These are phyloP conservation scores for Sarocladium brachiariae DNA, from an alignment of 2,329 filamentous ascomycete species.

Conservation along the genomic window DNA sequence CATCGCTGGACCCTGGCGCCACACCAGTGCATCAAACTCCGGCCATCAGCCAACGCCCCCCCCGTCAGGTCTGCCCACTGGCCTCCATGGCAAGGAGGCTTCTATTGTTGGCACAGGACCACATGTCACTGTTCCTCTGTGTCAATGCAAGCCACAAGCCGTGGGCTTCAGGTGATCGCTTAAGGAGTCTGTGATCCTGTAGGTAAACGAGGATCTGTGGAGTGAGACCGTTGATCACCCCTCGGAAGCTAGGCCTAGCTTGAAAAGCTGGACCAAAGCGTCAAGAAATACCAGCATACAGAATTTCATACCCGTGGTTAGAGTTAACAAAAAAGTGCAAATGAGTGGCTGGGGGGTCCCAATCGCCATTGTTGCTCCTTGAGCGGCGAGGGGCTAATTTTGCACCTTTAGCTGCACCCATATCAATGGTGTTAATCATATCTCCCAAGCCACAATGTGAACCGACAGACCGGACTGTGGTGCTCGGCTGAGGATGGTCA, in stretches of 20 bases:
- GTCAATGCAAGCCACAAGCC: slow-evolving; percentile 3
- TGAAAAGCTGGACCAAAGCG: neutral
- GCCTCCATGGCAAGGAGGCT: neutral
- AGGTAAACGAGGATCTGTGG: neutral
- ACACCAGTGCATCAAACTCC: slow-evolving; percentile 9
- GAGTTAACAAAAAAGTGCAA: neutral
- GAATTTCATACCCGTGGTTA: too few relatives aligned
- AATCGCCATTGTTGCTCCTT: too few relatives aligned
- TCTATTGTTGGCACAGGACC: neutral
- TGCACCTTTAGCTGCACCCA: neutral
- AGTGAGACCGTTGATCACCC: too few relatives aligned
- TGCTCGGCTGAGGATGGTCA: neutral
- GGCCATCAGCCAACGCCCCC: slow-evolving; percentile 5
- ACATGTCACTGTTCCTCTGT: neutral
- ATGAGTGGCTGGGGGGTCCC: neutral
- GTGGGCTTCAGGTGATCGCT: slow-evolving; percentile 1
- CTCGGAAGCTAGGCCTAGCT: too few relatives aligned
- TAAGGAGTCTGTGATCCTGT: neutral
- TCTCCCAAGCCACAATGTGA: too few relatives aligned
- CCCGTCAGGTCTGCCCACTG: neutral
- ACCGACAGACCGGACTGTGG: too few relatives aligned
- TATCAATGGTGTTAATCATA: neutral
- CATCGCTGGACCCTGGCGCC: slow-evolving; percentile 8
- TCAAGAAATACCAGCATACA: too few relatives aligned
- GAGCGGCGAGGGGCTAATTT: too few relatives aligned